phyloP scores from a whole-genome alignment of 441 rosid genomes.

The Bocquillonia castaneifolia region DNA sequence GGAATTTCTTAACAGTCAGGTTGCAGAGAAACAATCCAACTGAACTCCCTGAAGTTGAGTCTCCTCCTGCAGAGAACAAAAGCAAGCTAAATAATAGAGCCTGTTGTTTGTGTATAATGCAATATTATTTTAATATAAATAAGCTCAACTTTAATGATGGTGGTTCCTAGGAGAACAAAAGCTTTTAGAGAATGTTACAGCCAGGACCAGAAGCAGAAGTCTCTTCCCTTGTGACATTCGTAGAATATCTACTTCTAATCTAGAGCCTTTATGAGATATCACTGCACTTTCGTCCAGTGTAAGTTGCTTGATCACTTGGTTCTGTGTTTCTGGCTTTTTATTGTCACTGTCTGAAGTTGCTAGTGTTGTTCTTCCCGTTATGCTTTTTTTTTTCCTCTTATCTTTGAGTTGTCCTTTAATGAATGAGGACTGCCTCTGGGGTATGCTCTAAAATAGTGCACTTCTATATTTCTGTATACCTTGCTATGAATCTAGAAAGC shows the following conservation, averaged over 20 bases:
- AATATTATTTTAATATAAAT: constrained; percentile 6
- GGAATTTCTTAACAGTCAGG: constrained; percentile 71
- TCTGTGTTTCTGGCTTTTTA: background rate
- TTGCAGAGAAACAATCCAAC: constrained; percentile 46
- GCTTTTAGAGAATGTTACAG: background rate
- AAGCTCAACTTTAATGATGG: constrained; percentile 1
- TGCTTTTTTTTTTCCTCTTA: background rate
- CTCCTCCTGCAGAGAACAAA: background rate
- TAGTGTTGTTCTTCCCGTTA: background rate
- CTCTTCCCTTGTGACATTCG: background rate
- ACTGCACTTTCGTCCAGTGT: background rate
- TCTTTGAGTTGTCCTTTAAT: background rate
- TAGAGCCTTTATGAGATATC: background rate
- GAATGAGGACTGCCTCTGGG: background rate
- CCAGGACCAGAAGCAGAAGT: background rate
- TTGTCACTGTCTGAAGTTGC: background rate
- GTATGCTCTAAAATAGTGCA: background rate
- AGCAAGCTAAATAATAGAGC: constrained; percentile 2
- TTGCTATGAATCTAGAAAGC: background rate
- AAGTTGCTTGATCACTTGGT: background rate
- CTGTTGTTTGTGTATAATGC: constrained; percentile 7
- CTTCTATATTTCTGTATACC: background rate
- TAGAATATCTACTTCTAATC: background rate
- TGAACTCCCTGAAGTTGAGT: constrained; percentile 16
- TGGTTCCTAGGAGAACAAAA: background rate